Conservation (phyloP, 2,329 filamentous ascomycete species). For the Achaetomium macrosporum region DNA sequence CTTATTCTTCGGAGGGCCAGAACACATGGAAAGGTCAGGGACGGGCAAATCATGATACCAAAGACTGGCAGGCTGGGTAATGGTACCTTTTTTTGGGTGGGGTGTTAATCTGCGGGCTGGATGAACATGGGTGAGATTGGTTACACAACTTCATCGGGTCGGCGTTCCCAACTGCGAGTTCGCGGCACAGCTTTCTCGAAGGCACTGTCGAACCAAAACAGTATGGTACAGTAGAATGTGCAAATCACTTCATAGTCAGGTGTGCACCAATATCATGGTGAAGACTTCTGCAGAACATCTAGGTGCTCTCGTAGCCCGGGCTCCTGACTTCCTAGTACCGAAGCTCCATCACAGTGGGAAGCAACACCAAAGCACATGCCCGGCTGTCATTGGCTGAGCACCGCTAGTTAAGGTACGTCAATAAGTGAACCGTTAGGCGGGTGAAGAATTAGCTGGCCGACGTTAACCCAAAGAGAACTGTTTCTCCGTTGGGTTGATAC, state of each 20-base stretch:
- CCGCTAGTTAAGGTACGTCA: too few species aligned
- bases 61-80: background rate
- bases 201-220: conserved; percentile 2
- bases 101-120: conserved; percentile 16
- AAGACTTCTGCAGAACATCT: too few species aligned
- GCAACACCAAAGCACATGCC: background rate
- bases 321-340: background rate
- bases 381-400: too few species aligned
- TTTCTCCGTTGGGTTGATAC: background rate
- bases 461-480: too few species aligned
- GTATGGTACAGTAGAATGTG: background rate
- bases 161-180: conserved; percentile 16
- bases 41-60: conserved; percentile 16
- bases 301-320: too few species aligned
- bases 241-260: conserved; percentile 4
- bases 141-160: conserved; percentile 13
- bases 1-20: background rate
- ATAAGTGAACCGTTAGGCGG: too few species aligned
- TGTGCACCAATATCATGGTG: background rate
- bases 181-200: conserved; percentile 11
- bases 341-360: background rate
- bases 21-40: conserved; percentile 3
- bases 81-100: conserved; percentile 8
- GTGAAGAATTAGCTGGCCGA: too few species aligned
- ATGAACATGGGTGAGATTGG: conserved; percentile 13